Conservation (phyloP, 139 green algal species). For the Chlamydomonas incerta region DNA sequence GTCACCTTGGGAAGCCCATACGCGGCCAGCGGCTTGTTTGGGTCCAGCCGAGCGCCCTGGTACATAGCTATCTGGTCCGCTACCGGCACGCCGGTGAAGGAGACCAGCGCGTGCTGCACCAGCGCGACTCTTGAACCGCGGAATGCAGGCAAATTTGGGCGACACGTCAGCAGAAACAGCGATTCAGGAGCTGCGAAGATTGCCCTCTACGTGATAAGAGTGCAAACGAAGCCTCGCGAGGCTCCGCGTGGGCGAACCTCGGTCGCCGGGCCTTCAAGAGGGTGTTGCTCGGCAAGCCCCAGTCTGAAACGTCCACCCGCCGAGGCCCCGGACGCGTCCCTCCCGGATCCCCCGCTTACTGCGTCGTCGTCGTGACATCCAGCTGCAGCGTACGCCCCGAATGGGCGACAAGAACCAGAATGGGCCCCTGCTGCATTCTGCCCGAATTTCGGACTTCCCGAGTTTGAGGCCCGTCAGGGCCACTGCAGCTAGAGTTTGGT, state of each 20-base stretch:
- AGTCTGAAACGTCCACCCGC: too few relatives aligned
- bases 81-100: constrained; percentile 75
- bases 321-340: too few relatives aligned
- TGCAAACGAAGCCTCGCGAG: too few relatives aligned
- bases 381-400: constrained; percentile 74
- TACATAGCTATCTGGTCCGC: constrained; percentile 90
- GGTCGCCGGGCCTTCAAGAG: too few relatives aligned
- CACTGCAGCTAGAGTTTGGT: too few relatives aligned
- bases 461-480: too few relatives aligned
- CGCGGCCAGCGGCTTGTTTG: constrained; percentile 59
- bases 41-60: constrained; percentile 77
- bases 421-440: neutral
- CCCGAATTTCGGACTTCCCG: too few relatives aligned
- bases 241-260: too few relatives aligned
- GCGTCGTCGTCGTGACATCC: constrained; percentile 57
- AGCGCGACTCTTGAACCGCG: constrained; percentile 73
- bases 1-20: constrained; percentile 84
- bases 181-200: too few relatives aligned
- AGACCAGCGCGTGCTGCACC: constrained; percentile 81
- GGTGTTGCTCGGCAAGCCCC: too few relatives aligned
- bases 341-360: constrained; percentile 24
- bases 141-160: neutral
- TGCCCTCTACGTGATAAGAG: too few relatives aligned
- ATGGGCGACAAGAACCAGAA: constrained; percentile 70
- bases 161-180: neutral